A percentile compares a stretch with the other conserved stretches of the same genome.
phyloP scores from a whole-genome alignment of 768 basidiomycete genomes.

The Pisolithus tinctorius region DNA sequence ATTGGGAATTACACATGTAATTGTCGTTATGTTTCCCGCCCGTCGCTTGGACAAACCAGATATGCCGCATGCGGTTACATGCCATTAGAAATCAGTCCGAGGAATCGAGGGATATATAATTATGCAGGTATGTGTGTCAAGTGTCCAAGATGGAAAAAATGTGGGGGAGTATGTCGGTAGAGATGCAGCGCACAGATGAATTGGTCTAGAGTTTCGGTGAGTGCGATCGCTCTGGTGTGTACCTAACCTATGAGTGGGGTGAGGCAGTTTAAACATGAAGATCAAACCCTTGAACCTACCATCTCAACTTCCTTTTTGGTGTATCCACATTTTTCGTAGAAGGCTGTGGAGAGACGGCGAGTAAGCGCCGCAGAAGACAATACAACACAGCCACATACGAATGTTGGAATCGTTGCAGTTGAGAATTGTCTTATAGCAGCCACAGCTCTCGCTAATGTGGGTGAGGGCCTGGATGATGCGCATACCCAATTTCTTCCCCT shows the following conservation, averaged over 20 bases:
- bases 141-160: not conserved
- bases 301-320: constrained; percentile 91
- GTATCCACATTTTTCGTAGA: constrained; percentile 95
- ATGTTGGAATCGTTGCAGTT: constrained; percentile 91
- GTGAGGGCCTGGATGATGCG: constrained; percentile 84
- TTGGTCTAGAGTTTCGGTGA: constrained; percentile 14
- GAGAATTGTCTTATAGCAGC: constrained; percentile 96
- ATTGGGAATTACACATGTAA: constrained; percentile 14
- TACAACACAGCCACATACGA: constrained; percentile 49
- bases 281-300: constrained; percentile 37
- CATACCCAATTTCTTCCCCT: constrained; percentile 89
- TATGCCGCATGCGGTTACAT: constrained; percentile 2
- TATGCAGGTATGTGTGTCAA: not conserved
- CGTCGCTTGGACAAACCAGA: constrained; percentile 11
- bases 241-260: constrained; percentile 42
- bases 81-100: no score
- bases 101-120: no score
- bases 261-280: not conserved
- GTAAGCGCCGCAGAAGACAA: constrained; percentile 1
- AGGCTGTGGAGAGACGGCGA: constrained; percentile 46
- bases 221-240: constrained; percentile 37
- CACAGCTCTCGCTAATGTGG: constrained; percentile 68
- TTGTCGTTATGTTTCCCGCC: constrained; percentile 5
- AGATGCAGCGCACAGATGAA: not conserved
- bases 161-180: not conserved